phyloP scores from a whole-genome alignment of 2,329 filamentous ascomycete species.

The Neurospora crassa region DNA sequence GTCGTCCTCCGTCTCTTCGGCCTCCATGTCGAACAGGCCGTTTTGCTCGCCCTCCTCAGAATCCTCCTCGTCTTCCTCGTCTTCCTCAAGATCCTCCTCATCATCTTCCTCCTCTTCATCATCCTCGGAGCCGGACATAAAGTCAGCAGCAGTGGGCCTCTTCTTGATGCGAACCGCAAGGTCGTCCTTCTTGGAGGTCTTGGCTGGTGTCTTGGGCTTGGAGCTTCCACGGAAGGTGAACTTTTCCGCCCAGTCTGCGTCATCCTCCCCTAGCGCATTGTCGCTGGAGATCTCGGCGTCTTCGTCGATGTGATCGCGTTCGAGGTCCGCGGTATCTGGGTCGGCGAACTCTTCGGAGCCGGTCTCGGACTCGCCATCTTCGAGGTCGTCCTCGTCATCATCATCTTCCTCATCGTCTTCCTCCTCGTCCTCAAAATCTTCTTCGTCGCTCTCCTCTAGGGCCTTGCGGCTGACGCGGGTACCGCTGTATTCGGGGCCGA shows the following conservation, averaged over 20 bases:
- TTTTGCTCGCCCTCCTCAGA: conserved; percentile 24
- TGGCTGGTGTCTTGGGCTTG: conserved; percentile 31
- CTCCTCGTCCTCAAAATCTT: conserved; percentile 35
- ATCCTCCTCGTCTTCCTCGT: conserved; percentile 17
- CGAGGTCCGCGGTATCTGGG: conserved; percentile 45
- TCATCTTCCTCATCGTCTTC: conserved; percentile 29
- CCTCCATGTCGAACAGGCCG: conserved; percentile 20
- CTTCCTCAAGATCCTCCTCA: conserved; percentile 24
- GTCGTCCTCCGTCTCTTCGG: conserved; percentile 21
- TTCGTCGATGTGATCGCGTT: conserved; percentile 42
- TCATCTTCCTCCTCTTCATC: conserved; percentile 21
- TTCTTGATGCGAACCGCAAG: conserved; percentile 22
- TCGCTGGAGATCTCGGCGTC: conserved; percentile 55
- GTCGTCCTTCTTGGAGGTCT: conserved; percentile 23
- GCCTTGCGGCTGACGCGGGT: conserved; percentile 62
- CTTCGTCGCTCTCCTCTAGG: conserved; percentile 43
- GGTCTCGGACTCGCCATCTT: conserved; percentile 15
- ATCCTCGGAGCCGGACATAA: conserved; percentile 40
- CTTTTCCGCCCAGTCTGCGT: conserved; percentile 70
- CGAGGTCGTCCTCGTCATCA: conserved; percentile 4
- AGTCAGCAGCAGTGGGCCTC: conserved; percentile 46
- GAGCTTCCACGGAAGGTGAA: conserved; percentile 57
- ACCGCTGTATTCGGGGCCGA: conserved; percentile 76
- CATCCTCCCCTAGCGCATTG: conserved; percentile 70
- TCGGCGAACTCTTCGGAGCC: conserved; percentile 37